phyloP scores from a whole-genome alignment of 768 basidiomycete species.

The Tylopilus sp. region DNA sequence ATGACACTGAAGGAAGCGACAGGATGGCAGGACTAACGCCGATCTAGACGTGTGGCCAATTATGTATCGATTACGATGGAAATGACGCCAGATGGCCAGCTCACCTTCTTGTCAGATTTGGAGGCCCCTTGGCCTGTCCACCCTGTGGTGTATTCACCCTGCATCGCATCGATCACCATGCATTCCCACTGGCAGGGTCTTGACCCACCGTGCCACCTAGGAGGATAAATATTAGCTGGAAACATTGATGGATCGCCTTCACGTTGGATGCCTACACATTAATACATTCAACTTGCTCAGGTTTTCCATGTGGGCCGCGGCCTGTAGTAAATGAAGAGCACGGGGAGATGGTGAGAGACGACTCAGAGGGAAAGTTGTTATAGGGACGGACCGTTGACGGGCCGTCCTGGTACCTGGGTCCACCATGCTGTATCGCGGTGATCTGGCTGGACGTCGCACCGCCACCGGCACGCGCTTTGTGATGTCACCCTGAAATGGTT shows the following conservation, averaged over 20 bases:
- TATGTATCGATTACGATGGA: background rate
- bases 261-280: conserved; percentile 58
- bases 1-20: conserved; percentile 6
- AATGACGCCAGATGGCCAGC: conserved; percentile 6
- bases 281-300: conserved; percentile 60
- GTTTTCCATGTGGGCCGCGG: background rate
- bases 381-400: background rate
- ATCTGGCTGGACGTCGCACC: conserved; percentile 12
- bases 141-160: conserved; percentile 93
- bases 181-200: no score
- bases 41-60: conserved; percentile 42
- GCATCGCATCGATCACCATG: background rate
- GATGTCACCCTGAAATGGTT: conserved; percentile 27
- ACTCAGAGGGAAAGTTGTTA: background rate
- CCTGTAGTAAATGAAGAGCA: no score
- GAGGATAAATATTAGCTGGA: conserved; percentile 8
- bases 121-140: conserved; percentile 92
- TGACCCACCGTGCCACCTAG: conserved; percentile 45
- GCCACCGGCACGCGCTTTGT: conserved; percentile 26
- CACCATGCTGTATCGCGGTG: conserved; percentile 7
- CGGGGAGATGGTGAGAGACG: background rate
- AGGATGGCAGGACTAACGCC: conserved; percentile 45
- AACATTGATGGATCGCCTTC: background rate
- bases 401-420: conserved; percentile 6
- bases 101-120: conserved; percentile 90